phyloP scores from a whole-genome alignment of 2,329 filamentous ascomycete species.

The Colletotrichum endophyticum region DNA sequence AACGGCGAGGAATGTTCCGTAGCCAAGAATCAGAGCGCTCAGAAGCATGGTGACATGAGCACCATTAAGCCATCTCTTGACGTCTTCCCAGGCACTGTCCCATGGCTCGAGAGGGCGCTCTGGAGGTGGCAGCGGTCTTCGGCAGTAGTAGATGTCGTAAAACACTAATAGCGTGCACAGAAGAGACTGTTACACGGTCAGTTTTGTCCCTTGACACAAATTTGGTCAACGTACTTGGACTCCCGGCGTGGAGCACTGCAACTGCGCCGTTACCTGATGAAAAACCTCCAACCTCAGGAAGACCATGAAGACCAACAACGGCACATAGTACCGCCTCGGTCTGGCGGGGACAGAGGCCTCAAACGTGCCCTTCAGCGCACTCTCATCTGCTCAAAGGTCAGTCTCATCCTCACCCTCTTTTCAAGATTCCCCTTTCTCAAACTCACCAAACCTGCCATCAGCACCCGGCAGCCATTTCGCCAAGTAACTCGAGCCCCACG shows the following conservation, averaged over 20 bases:
- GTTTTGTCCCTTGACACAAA: no score
- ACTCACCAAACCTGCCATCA: constrained; percentile 49
- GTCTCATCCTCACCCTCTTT: neutral
- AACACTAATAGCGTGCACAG: constrained; percentile 48
- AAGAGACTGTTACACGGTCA: constrained; percentile 42
- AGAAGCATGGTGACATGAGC: constrained; percentile 42
- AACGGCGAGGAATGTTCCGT: constrained; percentile 45
- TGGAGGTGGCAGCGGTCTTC: constrained; percentile 28
- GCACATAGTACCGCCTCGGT: constrained; percentile 51
- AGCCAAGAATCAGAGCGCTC: constrained; percentile 42
- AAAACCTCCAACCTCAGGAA: constrained; percentile 54
- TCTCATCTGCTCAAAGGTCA: constrained; percentile 11
- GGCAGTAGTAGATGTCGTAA: constrained; percentile 48
- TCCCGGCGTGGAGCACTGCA: constrained; percentile 56
- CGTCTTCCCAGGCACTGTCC: constrained; percentile 51
- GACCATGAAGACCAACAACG: constrained; percentile 47
- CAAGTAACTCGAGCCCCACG: constrained; percentile 45
- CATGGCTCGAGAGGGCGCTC: constrained; percentile 50
- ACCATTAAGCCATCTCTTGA: constrained; percentile 50
- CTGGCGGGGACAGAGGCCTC: constrained; percentile 44
- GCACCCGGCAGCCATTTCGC: constrained; percentile 51
- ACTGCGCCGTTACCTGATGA: constrained; percentile 47
- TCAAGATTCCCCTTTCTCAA: neutral
- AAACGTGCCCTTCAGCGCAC: constrained; percentile 1
- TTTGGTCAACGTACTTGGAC: constrained; percentile 44